These are phyloP conservation scores for Marchantia polymorpha DNA, from an alignment of 225 moss, liverwort and hornwort genomes.

Conservation along the genomic window DNA sequence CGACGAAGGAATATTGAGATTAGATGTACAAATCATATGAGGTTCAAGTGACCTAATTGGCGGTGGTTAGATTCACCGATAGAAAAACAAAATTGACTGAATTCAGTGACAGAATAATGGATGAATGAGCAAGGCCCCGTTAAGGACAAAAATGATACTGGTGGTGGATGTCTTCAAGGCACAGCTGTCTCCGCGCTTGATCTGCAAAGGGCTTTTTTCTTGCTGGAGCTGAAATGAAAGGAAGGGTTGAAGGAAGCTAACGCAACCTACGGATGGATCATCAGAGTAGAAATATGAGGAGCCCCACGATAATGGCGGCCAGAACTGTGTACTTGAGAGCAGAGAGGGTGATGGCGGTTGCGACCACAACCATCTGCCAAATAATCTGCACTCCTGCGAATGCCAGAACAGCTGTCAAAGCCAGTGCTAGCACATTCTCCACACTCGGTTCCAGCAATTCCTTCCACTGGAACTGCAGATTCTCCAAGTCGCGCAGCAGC, in stretches of 20 bases:
- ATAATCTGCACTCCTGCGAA: conserved; percentile 63
- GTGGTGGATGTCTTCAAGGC: background rate
- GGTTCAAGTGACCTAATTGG: background rate
- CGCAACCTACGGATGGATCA: background rate
- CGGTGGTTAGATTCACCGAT: background rate
- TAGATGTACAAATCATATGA: background rate
- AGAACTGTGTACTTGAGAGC: conserved; percentile 84
- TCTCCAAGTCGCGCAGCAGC: conserved; percentile 37
- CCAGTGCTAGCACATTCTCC: conserved; percentile 69
- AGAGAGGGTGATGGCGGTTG: conserved; percentile 63
- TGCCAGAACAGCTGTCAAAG: conserved; percentile 59
- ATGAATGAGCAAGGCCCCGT: background rate
- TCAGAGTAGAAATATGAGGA: conserved; percentile 79
- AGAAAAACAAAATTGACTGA: background rate
- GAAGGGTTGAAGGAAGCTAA: background rate
- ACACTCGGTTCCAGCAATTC: conserved; percentile 61
- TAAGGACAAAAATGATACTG: background rate
- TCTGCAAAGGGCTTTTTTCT: background rate
- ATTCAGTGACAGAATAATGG: background rate
- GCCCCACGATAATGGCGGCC: conserved; percentile 57
- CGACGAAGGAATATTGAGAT: background rate
- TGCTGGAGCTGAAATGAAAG: background rate
- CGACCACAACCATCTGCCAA: conserved; percentile 72
- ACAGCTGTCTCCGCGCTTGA: background rate
- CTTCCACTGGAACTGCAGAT: conserved; percentile 57